Conservation (phyloP, 768 basidiomycete species). For the Lanmaoa pseudosensibilis region DNA sequence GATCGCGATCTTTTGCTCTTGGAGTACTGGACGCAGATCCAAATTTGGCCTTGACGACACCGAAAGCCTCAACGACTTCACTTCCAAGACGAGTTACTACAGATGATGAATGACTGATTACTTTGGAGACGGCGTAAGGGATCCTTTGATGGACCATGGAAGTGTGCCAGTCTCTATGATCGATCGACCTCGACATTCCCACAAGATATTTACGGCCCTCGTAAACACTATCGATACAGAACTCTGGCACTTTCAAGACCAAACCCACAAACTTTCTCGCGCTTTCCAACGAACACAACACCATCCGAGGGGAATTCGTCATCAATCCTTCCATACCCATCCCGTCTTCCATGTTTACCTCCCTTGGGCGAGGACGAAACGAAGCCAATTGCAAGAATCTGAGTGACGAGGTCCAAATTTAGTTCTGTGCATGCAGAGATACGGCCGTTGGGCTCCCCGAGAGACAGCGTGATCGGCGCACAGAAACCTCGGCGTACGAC, state of each 20-base stretch:
- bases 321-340: slow-evolving; percentile 44
- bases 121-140: no score
- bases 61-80: slow-evolving; percentile 1
- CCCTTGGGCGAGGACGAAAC: slow-evolving; percentile 37
- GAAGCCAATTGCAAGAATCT: slow-evolving; percentile 44
- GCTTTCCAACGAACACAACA: slow-evolving; percentile 3
- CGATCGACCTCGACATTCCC: no score
- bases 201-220: no score
- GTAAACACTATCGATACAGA: no score
- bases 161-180: no score
- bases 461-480: slow-evolving; percentile 7
- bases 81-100: not conserved
- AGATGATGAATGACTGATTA: not conserved
- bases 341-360: slow-evolving; percentile 40
- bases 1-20: not conserved
- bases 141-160: no score
- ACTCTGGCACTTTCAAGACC: slow-evolving; percentile 19
- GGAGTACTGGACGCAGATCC: not conserved
- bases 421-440: slow-evolving; percentile 42
- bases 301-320: slow-evolving; percentile 37
- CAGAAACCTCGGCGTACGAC: slow-evolving; percentile 15
- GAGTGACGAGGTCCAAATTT: slow-evolving; percentile 32
- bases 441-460: slow-evolving; percentile 29
- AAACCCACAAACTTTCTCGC: slow-evolving; percentile 30
- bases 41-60: not conserved